Evolutionary conservation across 116 monocot genomes (phyloP), one percentile per base, ranked within the genome.

Genomic region (Posidonia oceanica): DNA sequence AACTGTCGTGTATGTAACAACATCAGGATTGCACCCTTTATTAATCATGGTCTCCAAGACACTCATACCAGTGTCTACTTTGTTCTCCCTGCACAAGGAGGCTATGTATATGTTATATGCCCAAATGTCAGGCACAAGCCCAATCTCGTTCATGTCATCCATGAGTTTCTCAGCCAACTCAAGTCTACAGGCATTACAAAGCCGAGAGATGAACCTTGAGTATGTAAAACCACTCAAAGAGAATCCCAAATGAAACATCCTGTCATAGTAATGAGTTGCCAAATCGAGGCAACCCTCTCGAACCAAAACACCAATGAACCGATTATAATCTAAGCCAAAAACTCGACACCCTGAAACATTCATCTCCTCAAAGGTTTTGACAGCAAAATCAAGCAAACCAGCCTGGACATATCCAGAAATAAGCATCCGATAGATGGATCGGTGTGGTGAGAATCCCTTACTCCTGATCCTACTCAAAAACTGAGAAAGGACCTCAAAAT

Each of bases 101-200:
- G 87, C 78, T 66, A 89, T 70, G 73, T 96, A 91, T 53, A 78
- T 82, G 62, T 96, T 96, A 63, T 87, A 96, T 29, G 96, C 85
- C 96, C 96, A 96, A 58, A 91, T 83, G 65, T 96, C 87, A 40
- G 96, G 91, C 17, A 89, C 77, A 41, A 61, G 83, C 17, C 78
- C 83, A 40, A 87, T 72, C 58, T 67, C 72, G 78, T 87, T 56
- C 89, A 89, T 89, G 62, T 91, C 91, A 15, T 60, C 51, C 8
- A 91, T 56, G 13, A 96, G 80, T 65, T 79, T 78, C 78, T 91
- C 76, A 10, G 80, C 91, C 15, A 86, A 69, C 51, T 17, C 66
- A 18, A 16, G 68, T 42, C 48, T 52, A 51, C 15, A 4, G 4
- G 52, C 68, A 65, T 82, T 74, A 53, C 87, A 96, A 63, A 83